Percentiles rank a stretch among this genome's conserved stretches.
These are phyloP conservation scores for Vaccinium corymbosum DNA, from an alignment of 148 eudicot species.

Conservation along the genomic window DNA sequence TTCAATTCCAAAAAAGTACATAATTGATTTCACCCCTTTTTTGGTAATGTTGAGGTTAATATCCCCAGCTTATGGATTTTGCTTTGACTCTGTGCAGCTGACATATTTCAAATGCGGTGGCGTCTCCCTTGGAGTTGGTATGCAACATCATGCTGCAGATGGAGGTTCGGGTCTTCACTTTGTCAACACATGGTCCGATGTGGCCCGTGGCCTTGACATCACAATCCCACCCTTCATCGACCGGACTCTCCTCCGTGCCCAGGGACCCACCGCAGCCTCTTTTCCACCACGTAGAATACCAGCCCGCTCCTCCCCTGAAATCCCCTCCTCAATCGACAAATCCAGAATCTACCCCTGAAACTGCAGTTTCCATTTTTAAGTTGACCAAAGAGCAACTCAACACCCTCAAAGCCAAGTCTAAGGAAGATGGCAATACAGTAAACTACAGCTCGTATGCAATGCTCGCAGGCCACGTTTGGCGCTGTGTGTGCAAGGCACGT, in stretches of 20 bases:
- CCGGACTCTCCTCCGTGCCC: conserved; percentile 48
- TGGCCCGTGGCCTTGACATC: conserved; percentile 49
- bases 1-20: not conserved
- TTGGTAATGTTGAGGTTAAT: not conserved
- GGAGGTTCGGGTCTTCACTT: conserved; percentile 49
- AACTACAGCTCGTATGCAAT: conserved; percentile 46
- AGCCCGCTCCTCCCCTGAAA: conserved; percentile 43
- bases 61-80: not conserved
- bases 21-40: not conserved
- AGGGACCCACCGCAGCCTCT: conserved; percentile 43
- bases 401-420: conserved; percentile 41
- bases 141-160: conserved; percentile 45
- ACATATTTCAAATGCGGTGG: conserved; percentile 58
- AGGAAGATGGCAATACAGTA: conserved; percentile 39
- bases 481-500: conserved; percentile 35
- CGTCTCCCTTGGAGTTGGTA: conserved; percentile 45
- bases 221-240: conserved; percentile 50
- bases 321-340: conserved; percentile 3
- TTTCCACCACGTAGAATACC: conserved; percentile 47
- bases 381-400: conserved; percentile 38
- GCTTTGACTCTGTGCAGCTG: conserved; percentile 24
- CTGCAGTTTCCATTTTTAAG: conserved; percentile 38
- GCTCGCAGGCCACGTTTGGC: conserved; percentile 52
- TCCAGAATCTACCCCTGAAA: conserved; percentile 17
- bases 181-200: conserved; percentile 51